Conservation (phyloP, 2,329 filamentous ascomycete species). For the Coniochaeta pulveracea region DNA sequence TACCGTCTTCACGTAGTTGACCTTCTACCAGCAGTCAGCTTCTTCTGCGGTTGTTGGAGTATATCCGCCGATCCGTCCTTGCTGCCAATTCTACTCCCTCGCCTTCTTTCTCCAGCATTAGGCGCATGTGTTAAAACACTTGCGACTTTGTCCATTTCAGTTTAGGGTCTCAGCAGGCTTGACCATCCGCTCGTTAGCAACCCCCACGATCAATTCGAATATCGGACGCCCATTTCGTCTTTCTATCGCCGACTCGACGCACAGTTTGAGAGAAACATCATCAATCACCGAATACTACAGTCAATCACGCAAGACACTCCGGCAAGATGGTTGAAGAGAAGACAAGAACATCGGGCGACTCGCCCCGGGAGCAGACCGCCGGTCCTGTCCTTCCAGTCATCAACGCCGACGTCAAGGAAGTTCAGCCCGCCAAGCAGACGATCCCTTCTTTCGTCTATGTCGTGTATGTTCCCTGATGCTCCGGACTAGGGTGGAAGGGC, state of each 20-base stretch:
- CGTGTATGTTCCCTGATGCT: constrained; percentile 44
- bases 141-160: constrained; percentile 1
- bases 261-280: too few relatives aligned
- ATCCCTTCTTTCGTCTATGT: constrained; percentile 85
- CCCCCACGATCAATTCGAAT: not conserved
- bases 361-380: constrained; percentile 43
- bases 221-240: too few relatives aligned
- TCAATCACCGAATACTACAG: too few relatives aligned
- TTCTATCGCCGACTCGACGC: too few relatives aligned
- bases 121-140: constrained; percentile 1
- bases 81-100: not conserved
- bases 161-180: constrained; percentile 3
- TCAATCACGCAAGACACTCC: too few relatives aligned
- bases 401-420: constrained; percentile 66
- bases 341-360: constrained; percentile 70
- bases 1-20: not conserved
- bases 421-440: constrained; percentile 48
- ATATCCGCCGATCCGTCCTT: not conserved
- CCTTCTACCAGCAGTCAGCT: constrained; percentile 1
- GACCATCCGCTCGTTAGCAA: constrained; percentile 4
- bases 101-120: not conserved
- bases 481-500: not conserved
- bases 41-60: not conserved
- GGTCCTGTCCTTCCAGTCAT: constrained; percentile 64
- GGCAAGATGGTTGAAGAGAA: constrained; percentile 64